Conservation (phyloP, 306 rosid species). For the Nissolia schottii region DNA sequence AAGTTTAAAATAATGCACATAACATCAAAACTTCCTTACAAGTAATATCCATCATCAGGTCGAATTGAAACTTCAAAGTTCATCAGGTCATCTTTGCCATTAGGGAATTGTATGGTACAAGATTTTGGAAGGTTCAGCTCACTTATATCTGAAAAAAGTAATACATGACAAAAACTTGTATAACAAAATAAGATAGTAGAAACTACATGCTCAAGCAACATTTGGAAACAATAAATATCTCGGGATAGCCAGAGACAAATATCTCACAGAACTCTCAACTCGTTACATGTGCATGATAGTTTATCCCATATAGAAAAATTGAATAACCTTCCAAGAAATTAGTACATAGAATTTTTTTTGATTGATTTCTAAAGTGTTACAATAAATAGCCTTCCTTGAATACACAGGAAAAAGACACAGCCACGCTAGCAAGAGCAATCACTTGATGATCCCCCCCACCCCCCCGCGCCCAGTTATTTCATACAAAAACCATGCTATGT, state of each 20-base stretch:
- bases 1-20: constrained; percentile 13
- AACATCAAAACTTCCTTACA: constrained; percentile 43
- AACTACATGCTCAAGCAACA: neutral
- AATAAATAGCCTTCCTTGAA: neutral
- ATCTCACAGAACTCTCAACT: neutral
- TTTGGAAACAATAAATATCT: neutral
- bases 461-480: neutral
- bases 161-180: constrained; percentile 21
- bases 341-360: neutral
- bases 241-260: neutral
- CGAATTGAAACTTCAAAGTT: constrained; percentile 89
- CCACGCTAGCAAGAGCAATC: neutral
- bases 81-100: constrained; percentile 95
- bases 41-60: constrained; percentile 91
- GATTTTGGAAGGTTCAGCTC: constrained; percentile 93
- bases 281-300: neutral
- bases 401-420: neutral
- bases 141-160: constrained; percentile 67
- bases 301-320: neutral
- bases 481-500: neutral
- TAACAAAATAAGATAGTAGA: neutral
- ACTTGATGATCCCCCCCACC: neutral
- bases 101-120: constrained; percentile 73
- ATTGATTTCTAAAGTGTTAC: neutral
- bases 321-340: neutral